Evolutionary conservation across 805 yeast genomes (phyloP).

Genomic region (Metschnikowia picachoensis): DNA sequence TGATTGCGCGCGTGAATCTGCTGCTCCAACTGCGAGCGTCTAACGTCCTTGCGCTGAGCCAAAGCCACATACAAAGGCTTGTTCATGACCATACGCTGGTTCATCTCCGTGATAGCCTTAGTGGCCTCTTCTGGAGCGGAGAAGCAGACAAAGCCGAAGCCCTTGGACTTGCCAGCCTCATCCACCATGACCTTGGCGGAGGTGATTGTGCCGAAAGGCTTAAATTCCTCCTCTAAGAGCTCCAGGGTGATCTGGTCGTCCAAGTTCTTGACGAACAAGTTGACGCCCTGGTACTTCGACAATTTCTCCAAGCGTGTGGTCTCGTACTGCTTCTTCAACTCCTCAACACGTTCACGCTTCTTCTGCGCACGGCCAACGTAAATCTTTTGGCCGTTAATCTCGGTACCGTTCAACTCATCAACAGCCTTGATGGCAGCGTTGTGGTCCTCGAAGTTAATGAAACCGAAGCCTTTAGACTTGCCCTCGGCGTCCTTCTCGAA

Average conservation of each 20-base stretch:
- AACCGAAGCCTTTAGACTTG: slow-evolving; percentile 93
- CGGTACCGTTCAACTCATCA: slow-evolving; percentile 84
- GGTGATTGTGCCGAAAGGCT: slow-evolving; percentile 91
- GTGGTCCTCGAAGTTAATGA: slow-evolving; percentile 86
- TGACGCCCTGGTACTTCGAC: slow-evolving; percentile 95
- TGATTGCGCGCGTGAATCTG: slow-evolving; percentile 98
- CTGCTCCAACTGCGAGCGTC: slow-evolving; percentile 95
- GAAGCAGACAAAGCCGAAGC: slow-evolving; percentile 98
- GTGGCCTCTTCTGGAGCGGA: slow-evolving; percentile 98
- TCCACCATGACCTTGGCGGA: slow-evolving; percentile 96
- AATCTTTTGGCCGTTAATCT: slow-evolving; percentile 77
- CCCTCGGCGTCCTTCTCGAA: slow-evolving; percentile 80
- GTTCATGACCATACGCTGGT: slow-evolving; percentile 90
- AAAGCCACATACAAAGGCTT: slow-evolving; percentile 98
- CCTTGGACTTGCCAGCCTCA: slow-evolving; percentile 92
- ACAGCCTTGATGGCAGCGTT: slow-evolving; percentile 88
- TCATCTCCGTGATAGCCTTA: slow-evolving; percentile 97
- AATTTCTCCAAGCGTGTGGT: slow-evolving; percentile 85
- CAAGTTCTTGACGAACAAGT: slow-evolving; percentile 93
- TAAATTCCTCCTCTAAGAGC: slow-evolving; percentile 84
- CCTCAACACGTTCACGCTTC: slow-evolving; percentile 96
- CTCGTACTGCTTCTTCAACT: slow-evolving; percentile 92
- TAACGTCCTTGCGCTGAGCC: slow-evolving; percentile 97
- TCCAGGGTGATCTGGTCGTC: slow-evolving; percentile 92
- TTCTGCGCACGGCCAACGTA: slow-evolving; percentile 99